Evolutionary conservation across 2,329 filamentous ascomycete genomes (phyloP), one percentile per base, ranked within the genome.

Genomic region (Clonostachys chloroleuca): DNA sequence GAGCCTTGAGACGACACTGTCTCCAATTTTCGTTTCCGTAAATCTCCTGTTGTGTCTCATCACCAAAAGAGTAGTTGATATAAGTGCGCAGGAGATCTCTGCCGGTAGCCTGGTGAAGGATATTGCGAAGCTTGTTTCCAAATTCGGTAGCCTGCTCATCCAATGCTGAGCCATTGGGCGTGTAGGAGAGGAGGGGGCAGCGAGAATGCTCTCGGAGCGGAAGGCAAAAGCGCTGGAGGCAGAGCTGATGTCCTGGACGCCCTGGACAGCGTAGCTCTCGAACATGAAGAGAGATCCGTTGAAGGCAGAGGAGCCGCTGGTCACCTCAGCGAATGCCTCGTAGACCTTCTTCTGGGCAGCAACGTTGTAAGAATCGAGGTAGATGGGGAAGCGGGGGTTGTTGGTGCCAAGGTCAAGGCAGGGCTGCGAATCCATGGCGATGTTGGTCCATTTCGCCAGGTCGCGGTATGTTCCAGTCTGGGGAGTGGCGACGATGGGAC

Each of bases 21-120:
- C 77, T 66, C 73, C 76, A 78, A 39, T 53, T 45, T 44, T 78
- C 77, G 45, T 61, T 61, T 8, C 77, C 77, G 54, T 81, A 81
- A 61, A 68, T 63, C 3, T 61, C 56, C 43, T 59, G 47, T 1
- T 61, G 54, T 2, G 57, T 55, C 60, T 80, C 75, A 9, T 72
- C 62, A 2, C 75, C 75, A 45, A 67, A 67, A 0, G 74, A 76
- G 52, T 78, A 81, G 58, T 81, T 80, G 45, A 77, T 65, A 48
- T 80, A 78, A 0, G 64, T 56, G 47, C 67, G 60, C 44, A 68
- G 40, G 33, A 63, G 54, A 2, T 54, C 46, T 20, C 58, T 48
- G 4, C 65, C 70, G 43, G 56, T 68, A 1, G 58, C 64, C 9
- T 58, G 48, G 37, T 61, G 55, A 5, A 75, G 56, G 5, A 69